Evolutionary conservation across 1,284 basidiomycete species (phyloP), one percentile per base, ranked within the genome.

Genomic region (Rhodotorula sp.): DNA sequence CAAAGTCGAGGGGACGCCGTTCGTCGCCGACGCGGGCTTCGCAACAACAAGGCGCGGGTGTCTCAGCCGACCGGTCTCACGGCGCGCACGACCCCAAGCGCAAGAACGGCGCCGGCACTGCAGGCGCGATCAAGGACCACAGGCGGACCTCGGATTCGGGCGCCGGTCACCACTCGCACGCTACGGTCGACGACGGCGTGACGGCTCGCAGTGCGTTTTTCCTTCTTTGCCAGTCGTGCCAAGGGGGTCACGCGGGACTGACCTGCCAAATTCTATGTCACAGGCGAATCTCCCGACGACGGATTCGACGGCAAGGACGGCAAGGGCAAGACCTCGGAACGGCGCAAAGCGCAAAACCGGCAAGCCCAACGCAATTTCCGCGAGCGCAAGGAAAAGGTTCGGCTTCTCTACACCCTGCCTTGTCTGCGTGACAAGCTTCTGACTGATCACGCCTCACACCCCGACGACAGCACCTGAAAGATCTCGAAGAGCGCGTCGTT

Each of bases 351-450:
- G 14, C 72, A 78, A 71, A 79, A 79, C 62, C 62, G 78, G 31
- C 72, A 76, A 60, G 78, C 78, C 1, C 78, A 79, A 60, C 67
- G 78, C 47, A 74, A 74, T 31, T 79, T 79, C 62, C 64, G 78
- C 31, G 78, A 78, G 68, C 58, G 78, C 47, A 78, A 79, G 68
- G 78, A 78, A 68, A 76, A 74, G 73, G 76, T 76, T 8, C 56
- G 69, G 48, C 18, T 18, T 1, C 56, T 14, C 26, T 7, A n/a
- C 26, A 3, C 15, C 1, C 20, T 39, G 20, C n/a, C 8, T 12
- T 14, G 29, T 10, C 20, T 39, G 4, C 23, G n/a, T 43, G 10
- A 7, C 23, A 4, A 26, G 23, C n/a, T 31, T 23, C 20, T 34
- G 18, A 15, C 26, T 15, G 15, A n/a, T 64, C 26, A 48, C 46